Base-by-base conservation (phyloP, 179 eudicot species). In the Carnegiea gigantea region DNA sequence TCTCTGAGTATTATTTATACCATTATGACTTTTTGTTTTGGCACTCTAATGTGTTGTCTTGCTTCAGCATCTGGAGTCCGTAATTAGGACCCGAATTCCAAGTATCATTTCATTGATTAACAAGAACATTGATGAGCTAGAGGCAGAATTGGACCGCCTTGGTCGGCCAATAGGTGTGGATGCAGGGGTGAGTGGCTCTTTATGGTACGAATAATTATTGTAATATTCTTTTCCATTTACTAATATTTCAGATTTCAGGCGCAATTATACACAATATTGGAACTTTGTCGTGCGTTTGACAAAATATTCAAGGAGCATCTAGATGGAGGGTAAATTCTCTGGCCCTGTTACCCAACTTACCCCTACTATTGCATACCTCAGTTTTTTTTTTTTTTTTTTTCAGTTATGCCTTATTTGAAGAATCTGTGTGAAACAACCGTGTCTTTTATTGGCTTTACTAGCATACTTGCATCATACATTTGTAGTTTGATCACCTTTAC, bases 241-340 rank as follows among this genome's bases (percentile, higher is more conserved):
- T 80, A 30, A 49, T 18, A 72, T 78, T 51, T 70, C 78, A 3
- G 68, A 18, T 84, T 80, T 48, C 90, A 95, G 98, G 98, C 95
- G 75, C 94, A 93, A 79, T 68, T 95, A 67, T 95, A 93, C 84
- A 91, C 93, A 46, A 92, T 95, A 60, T 86, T 95, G 92, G 98
- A 93, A 79, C 92, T 92, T 75, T 95, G 98, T 59, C 98, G 98
- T 82, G 98, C 96, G 40, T 95, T 95, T 88, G 98, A 93, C 78
- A 86, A 88, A 70, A 85, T 92, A 51, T 95, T 93, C 83, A 95
- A 93, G 91, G 98, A 95, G 86, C 98, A 95, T 84, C 86, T 95
- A 30, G 98, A 95, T 73, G 98, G 98, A 86, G 98, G 97, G 98
- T 94, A 89, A 83, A 84, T 38, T 83, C 46, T 73, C 75, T 83